Base-by-base conservation (phyloP, 140 eudicot genomes). In the Bidens hawaiensis region DNA sequence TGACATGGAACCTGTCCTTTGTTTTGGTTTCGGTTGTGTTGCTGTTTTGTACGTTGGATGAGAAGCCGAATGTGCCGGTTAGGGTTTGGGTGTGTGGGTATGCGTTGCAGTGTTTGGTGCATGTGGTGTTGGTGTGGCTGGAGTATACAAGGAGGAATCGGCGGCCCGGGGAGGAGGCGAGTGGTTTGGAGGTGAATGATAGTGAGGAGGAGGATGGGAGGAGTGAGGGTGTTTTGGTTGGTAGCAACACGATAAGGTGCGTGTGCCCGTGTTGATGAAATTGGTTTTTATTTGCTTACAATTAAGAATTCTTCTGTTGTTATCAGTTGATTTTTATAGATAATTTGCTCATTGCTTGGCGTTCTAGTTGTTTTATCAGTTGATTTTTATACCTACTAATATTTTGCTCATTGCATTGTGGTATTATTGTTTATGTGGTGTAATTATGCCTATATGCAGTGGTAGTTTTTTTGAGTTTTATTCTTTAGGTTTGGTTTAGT, bases 1-100 rank as follows among this genome's bases (percentile, higher is more conserved):
- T 90, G 64, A 34, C 84, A 63, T 90, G 96, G 97, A 90, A 90
- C 72, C 61, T 84, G 21, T 75, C 83, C 10, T 90, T 90, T 48
- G 94, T 90, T 41, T 72, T 73, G 17, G 95, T 76, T 15, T 75
- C 90, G 10, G 60, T 76, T 17, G 87, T 78, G 40, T 63, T 90
- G 79, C 21, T 90, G 79, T 25, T 76, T 41, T 87, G 80, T 47
- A 62, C 94, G 25, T 31, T 46, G 30, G 30, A 71, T n/a, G n/a
- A n/a, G n/a, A n/a, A n/a, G n/a, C n/a, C n/a, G n/a, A n/a, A n/a
- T n/a, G n/a, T n/a, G n/a, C 97, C 97, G 7, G 54, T 90, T 84
- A 83, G 97, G 88, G 86, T 84, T 73, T 90, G 97, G 97, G 71
- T 90, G 45, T 79, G 82, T 53, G 95, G 93, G 15, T 90, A 90